Percentiles rank a stretch among this genome's conserved stretches.
Evolutionary conservation across 345 rosid genomes (phyloP).

Genomic region (Boechera stricta): DNA sequence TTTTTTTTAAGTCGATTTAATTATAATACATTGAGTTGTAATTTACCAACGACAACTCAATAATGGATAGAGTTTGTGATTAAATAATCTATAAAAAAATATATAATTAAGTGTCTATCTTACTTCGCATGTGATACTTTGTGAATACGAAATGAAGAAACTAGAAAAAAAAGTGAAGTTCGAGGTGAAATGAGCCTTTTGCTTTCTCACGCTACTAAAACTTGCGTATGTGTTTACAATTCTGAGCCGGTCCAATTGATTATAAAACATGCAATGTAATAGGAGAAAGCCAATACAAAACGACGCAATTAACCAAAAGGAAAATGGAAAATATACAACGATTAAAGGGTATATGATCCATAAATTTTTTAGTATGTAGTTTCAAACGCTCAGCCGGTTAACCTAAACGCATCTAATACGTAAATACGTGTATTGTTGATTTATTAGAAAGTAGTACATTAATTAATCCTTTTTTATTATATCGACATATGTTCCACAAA

Average conservation of each 20-base stretch:
- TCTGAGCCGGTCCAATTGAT: neutral
- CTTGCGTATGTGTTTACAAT: constrained; percentile 1
- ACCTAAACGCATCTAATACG: neutral
- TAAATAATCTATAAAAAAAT: neutral
- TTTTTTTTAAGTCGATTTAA: neutral
- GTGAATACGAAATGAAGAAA: constrained; percentile 32
- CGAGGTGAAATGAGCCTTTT: constrained; percentile 40
- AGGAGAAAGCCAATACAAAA: neutral
- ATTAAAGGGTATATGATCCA: neutral
- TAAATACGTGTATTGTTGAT: neutral
- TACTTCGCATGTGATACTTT: constrained; percentile 38
- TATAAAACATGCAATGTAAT: constrained; percentile 2
- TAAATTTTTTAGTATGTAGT: no score
- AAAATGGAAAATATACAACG: no score
- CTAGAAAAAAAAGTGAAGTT: constrained; percentile 16
- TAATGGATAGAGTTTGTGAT: constrained; percentile 22
- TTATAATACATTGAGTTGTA: constrained; percentile 14
- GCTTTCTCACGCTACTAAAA: constrained; percentile 36
- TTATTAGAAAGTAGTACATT: neutral
- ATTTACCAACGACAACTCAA: constrained; percentile 19
- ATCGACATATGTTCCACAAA: neutral
- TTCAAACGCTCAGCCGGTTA: neutral
- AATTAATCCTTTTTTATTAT: neutral
- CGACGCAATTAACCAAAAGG: neutral
- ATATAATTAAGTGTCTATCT: constrained; percentile 23